Evolutionary conservation across 768 basidiomycete genomes (phyloP).

Genomic region (Lactarius quietus): DNA sequence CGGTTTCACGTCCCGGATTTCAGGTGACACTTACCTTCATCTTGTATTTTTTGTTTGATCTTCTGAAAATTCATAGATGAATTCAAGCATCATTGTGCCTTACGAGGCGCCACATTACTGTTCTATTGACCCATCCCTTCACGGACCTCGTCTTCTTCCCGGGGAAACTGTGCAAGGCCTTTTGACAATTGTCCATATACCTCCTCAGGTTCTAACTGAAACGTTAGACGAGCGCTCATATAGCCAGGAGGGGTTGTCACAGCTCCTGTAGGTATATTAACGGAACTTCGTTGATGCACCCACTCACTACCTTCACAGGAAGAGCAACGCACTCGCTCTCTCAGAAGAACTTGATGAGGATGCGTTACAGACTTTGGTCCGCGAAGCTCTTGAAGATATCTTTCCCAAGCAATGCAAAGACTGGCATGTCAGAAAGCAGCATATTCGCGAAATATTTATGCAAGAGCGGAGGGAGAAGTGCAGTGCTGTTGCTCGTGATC

Average conservation of each 20-base stretch:
- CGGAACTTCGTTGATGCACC: too few species aligned
- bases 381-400: not conserved
- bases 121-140: not conserved
- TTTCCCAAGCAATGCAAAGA: not conserved
- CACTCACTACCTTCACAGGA: not conserved
- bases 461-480: not conserved
- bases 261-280: not conserved
- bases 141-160: slow-evolving; percentile 5
- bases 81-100: not conserved
- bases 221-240: not conserved
- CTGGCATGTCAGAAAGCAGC: not conserved
- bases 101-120: not conserved
- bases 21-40: slow-evolving; percentile 8
- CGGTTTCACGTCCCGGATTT: slow-evolving; percentile 43
- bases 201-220: not conserved
- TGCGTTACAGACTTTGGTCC: slow-evolving; percentile 2
- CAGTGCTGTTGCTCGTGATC: not conserved
- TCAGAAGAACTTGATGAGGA: slow-evolving; percentile 6
- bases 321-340: not conserved
- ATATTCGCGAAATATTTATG: not conserved
- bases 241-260: not conserved
- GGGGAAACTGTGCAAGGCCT: slow-evolving; percentile 28
- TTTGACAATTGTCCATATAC: slow-evolving; percentile 3
- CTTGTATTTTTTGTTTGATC: too few species aligned
- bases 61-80: not conserved